Base-by-base conservation (phyloP, 2,329 filamentous ascomycete genomes). In the Xylariales sp. region DNA sequence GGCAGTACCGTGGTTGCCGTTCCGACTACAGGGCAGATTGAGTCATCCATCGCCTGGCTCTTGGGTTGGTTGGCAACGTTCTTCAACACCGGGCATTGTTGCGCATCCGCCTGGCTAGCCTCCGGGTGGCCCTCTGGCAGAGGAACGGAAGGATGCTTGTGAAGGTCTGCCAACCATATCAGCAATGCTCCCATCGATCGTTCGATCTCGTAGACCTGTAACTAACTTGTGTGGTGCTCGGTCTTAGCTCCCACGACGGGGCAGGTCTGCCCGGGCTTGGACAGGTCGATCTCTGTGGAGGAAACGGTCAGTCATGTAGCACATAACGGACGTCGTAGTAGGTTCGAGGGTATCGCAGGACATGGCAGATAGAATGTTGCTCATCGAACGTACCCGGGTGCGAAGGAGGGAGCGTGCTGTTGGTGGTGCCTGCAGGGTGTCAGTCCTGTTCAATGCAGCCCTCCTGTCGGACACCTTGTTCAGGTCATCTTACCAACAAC, bases 201-300 rank as follows among this genome's bases (percentile, higher is more conserved):
- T 8, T 8, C 8, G n/a, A 27, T 8, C 24, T 8, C 24, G 4
- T 19, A n/a, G 8, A 10, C 15, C 29, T 32, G 8, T 32, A 18
- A 42, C 39, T 36, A 7, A 42, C 39, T 55, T 41, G 52, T 42
- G 50, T 69, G 64, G 49, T 69, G 64, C 44, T 68, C 65, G 6
- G 65, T 64, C 49, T 61, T 63, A 10, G 65, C 65, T 34, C 64
- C 64, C 20, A 68, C 65, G 34, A 67, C 56, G 27, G 65, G 65
- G 52, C 64, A 69, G 7, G 48, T 60, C 47, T 65, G 63, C 22
- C 64, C 64, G 0, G 65, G 62, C 51, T 61, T 55, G 21, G 60
- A 57, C 33, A 69, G 59, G 51, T 69, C 64, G 50, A 69, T 49
- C 22, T 64, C 57, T 4, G 64, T 62, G 51, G 65, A 63, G 2